Evolutionary conservation across 2,329 filamentous ascomycete genomes (phyloP).

Genomic region (Lachnellula hyalina): DNA sequence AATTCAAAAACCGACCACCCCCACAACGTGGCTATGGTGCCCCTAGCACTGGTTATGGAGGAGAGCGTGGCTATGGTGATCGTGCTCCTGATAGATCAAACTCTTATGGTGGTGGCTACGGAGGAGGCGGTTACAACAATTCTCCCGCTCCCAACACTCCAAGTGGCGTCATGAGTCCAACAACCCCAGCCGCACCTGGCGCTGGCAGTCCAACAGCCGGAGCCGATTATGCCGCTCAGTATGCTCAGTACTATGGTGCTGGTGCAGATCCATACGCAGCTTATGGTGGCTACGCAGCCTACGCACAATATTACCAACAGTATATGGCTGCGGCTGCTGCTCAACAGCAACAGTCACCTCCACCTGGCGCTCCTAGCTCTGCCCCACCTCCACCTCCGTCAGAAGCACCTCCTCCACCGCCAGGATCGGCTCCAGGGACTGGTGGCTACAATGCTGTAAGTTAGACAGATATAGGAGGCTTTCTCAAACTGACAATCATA

Average conservation of each 20-base stretch:
- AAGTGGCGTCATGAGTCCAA: constrained; percentile 35
- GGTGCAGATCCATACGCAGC: constrained; percentile 78
- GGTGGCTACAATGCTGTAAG: constrained; percentile 55
- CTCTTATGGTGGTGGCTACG: constrained; percentile 36
- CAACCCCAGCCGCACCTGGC: constrained; percentile 38
- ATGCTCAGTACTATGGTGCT: constrained; percentile 70
- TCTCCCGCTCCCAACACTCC: constrained; percentile 29
- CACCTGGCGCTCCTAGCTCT: constrained; percentile 41
- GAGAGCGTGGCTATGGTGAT: constrained; percentile 46
- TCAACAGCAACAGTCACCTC: constrained; percentile 36
- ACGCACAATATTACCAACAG: constrained; percentile 69
- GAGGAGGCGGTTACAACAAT: constrained; percentile 34
- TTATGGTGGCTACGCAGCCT: constrained; percentile 82
- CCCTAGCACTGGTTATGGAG: constrained; percentile 36
- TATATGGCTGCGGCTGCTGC: constrained; percentile 55
- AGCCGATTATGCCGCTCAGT: constrained; percentile 72
- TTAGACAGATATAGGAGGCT: background rate
- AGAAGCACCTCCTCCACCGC: constrained; percentile 55
- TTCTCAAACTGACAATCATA: constrained; percentile 20
- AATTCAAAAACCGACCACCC: constrained; percentile 74
- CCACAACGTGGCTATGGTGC: constrained; percentile 57
- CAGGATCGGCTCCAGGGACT: constrained; percentile 47
- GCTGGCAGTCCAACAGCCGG: constrained; percentile 39
- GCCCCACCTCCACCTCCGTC: constrained; percentile 53
- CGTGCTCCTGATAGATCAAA: constrained; percentile 43